Evolutionary conservation across 2,329 filamentous ascomycete genomes (phyloP), one percentile per base, ranked within the genome.

Genomic region (Fusarium marasasianum): DNA sequence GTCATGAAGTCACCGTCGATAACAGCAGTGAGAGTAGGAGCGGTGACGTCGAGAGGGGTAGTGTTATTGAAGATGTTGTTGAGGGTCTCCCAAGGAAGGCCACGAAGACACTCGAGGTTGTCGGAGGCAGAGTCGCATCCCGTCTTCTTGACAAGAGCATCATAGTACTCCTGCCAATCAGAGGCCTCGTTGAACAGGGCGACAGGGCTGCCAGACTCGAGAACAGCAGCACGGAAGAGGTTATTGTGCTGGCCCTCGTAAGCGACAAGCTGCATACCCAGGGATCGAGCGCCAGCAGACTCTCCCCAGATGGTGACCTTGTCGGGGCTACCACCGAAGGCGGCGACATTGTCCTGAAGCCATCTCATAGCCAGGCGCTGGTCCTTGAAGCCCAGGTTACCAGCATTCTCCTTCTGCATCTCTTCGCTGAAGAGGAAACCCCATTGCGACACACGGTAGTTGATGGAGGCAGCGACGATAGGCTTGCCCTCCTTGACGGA

Each of bases 251-350:
- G 79, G 6, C 88, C 88, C 20, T 84, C 85, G 72, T 89, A 89
- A 8, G 87, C 86, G 15, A 87, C 78, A 8, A 88, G 82, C 56
- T 90, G 88, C 50, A 82, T 81, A 11, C 85, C 85, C 5, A 90
- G 83, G 10, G 83, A 86, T 55, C 84, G 84, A 53, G 81, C 87
- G 18, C 88, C 88, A 1, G 88, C 87, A 8, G 84, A 87, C 80
- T 90, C 86, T 43, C 87, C 88, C 82, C 85, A 89, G 48, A 89
- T 79, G 3, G 85, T 88, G 22, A 89, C 86, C 63, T 85, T 83
- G 8, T 76, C 63, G 13, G 83, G 81, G 68, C 84, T 83, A 18
- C 87, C 87, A 24, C 87, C 86, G 60, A 89, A 89, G 20, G 81
- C 81, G 13, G 76, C 81, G 48, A 88, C 87, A 75, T 86, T 89